phyloP scores from a whole-genome alignment of 2,329 filamentous ascomycete genomes.

The Lasiodiplodia sp. region DNA sequence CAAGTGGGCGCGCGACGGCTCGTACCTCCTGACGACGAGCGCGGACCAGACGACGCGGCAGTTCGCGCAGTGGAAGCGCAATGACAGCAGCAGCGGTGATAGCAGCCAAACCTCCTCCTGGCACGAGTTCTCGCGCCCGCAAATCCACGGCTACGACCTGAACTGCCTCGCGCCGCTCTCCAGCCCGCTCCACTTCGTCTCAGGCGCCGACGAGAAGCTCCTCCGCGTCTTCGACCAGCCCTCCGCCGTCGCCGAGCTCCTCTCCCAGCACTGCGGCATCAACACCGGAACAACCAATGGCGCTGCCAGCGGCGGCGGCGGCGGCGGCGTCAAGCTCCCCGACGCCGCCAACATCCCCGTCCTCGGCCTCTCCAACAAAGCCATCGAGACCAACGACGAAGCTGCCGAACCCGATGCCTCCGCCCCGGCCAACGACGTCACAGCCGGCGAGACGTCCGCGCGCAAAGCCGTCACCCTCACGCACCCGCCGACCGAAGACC shows the following conservation, averaged over 20 bases:
- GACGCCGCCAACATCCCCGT: conserved; percentile 96
- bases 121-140: conserved; percentile 95
- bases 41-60: conserved; percentile 92
- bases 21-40: conserved; percentile 87
- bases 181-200: conserved; percentile 79
- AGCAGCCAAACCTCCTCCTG: conserved; percentile 69
- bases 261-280: conserved; percentile 72
- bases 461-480: conserved; percentile 64
- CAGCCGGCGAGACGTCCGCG: conserved; percentile 42
- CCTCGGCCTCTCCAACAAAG: conserved; percentile 94
- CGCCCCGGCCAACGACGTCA: conserved; percentile 58
- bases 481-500: conserved; percentile 87
- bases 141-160: conserved; percentile 97
- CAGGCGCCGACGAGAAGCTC: conserved; percentile 97
- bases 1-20: conserved; percentile 81
- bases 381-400: conserved; percentile 63
- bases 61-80: conserved; percentile 73
- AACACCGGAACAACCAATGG: conserved; percentile 18
- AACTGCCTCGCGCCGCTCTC: conserved; percentile 84
- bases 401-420: neutral
- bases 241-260: conserved; percentile 77
- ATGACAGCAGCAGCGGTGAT: neutral
- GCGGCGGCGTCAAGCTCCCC: conserved; percentile 59
- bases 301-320: conserved; percentile 30
- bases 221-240: conserved; percentile 94